A percentile compares a stretch with the other conserved stretches of the same genome.
These are phyloP conservation scores for Tricholoma sp. DNA, from an alignment of 768 basidiomycete species.

Conservation along the genomic window DNA sequence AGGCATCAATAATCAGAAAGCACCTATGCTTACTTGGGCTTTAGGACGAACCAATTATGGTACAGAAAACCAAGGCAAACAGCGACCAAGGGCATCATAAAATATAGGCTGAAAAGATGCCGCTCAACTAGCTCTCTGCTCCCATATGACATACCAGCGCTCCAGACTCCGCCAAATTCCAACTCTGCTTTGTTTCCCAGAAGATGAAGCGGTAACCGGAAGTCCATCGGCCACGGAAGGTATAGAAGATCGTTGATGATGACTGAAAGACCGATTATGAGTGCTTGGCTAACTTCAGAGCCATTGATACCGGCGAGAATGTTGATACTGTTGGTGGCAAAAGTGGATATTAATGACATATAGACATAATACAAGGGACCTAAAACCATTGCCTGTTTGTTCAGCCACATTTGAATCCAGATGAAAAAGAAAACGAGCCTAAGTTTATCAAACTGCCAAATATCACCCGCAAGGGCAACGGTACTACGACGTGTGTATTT, in stretches of 20 bases:
- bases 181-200: constrained; percentile 62
- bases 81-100: constrained; percentile 92
- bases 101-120: constrained; percentile 94
- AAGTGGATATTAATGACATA: constrained; percentile 94
- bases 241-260: constrained; percentile 90
- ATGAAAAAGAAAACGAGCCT: constrained; percentile 43
- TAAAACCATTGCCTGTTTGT: constrained; percentile 25
- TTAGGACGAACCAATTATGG: constrained; percentile 81
- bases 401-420: constrained; percentile 1
- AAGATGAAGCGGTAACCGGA: constrained; percentile 66
- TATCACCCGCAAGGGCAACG: constrained; percentile 69
- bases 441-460: constrained; percentile 82
- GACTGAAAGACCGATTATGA: constrained; percentile 89
- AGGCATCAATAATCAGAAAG: neutral
- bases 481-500: constrained; percentile 90
- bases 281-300: constrained; percentile 88
- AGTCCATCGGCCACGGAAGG: constrained; percentile 81
- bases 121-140: constrained; percentile 85
- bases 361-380: constrained; percentile 95
- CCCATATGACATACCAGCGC: constrained; percentile 81
- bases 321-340: constrained; percentile 97
- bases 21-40: neutral
- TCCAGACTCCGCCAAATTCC: constrained; percentile 76
- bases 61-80: constrained; percentile 89
- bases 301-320: constrained; percentile 98